These are phyloP conservation scores for Boletellus sp. DNA, from an alignment of 768 basidiomycete genomes.

Conservation along the genomic window DNA sequence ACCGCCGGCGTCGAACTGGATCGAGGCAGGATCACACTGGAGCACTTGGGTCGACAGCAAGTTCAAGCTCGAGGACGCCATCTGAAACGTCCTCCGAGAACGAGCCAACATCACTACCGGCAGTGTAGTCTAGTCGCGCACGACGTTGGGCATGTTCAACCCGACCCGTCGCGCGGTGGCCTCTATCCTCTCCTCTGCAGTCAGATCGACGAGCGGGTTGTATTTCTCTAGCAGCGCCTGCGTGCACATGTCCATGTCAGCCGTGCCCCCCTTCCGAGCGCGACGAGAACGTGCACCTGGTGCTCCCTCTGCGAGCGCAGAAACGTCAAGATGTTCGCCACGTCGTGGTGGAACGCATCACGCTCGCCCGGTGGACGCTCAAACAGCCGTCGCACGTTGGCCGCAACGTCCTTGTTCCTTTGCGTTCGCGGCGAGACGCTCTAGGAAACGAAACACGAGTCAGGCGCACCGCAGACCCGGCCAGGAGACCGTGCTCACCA, in stretches of 20 bases:
- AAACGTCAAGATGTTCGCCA: conserved; percentile 63
- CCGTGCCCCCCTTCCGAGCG: background rate
- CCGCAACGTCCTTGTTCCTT: conserved; percentile 41
- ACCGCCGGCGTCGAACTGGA: conserved; percentile 49
- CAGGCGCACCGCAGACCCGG: background rate
- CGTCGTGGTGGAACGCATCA: conserved; percentile 40
- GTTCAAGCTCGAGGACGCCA: conserved; percentile 3
- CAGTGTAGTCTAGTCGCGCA: background rate
- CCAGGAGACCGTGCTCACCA: conserved; percentile 11
- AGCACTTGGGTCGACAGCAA: conserved; percentile 41
- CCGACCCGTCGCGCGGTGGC: conserved; percentile 88
- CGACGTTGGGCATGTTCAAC: conserved; percentile 57
- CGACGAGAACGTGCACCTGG: conserved; percentile 48
- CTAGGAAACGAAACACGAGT: conserved; percentile 23
- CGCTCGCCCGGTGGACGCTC: conserved; percentile 30
- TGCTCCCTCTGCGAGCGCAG: conserved; percentile 70
- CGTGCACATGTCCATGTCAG: background rate
- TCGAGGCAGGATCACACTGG: conserved; percentile 58
- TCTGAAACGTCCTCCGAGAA: background rate
- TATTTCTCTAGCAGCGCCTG: conserved; percentile 82
- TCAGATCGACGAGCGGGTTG: conserved; percentile 80
- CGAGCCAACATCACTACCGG: conserved; percentile 1
- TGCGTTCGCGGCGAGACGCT: conserved; percentile 35
- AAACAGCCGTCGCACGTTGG: conserved; percentile 53
- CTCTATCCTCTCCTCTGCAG: conserved; percentile 72